Evolutionary conservation across 176 grass and related monocot species (phyloP).

Genomic region (Eragrostis curvula): DNA sequence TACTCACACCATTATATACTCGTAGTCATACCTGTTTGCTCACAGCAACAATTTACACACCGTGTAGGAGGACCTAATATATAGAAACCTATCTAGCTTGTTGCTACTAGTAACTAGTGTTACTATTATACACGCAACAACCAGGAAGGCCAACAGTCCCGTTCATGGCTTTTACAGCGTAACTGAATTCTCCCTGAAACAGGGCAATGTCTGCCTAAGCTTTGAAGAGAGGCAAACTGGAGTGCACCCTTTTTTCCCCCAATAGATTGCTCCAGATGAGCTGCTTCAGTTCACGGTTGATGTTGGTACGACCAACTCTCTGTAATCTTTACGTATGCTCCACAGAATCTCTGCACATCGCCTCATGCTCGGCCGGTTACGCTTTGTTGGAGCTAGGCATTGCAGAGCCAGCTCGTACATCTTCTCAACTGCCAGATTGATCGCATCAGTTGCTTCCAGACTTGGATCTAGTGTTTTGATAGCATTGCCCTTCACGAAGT

Average conservation of each 20-base stretch:
- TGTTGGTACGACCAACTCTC: conserved; percentile 49
- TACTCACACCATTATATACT: conserved; percentile 27
- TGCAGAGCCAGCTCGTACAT: conserved; percentile 64
- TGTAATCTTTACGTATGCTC: conserved; percentile 82
- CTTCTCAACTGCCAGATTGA: conserved; percentile 61
- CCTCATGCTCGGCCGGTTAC: conserved; percentile 68
- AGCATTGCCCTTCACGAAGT: conserved; percentile 64
- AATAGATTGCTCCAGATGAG: conserved; percentile 32
- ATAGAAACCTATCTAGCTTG: no score
- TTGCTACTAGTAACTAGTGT: no score
- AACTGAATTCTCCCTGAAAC: conserved; percentile 29
- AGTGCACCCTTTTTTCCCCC: neutral
- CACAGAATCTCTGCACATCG: conserved; percentile 75
- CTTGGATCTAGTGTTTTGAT: conserved; percentile 68
- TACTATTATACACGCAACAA: conserved; percentile 28
- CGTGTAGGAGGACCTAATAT: neutral
- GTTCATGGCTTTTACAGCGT: neutral
- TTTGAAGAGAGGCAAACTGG: conserved; percentile 48
- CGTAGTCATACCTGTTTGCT: conserved; percentile 2
- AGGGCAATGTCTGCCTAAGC: conserved; percentile 5
- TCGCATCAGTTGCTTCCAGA: conserved; percentile 50
- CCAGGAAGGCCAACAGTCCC: conserved; percentile 27
- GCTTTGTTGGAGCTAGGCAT: conserved; percentile 69
- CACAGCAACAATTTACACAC: neutral
- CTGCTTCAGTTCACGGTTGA: conserved; percentile 33